phyloP scores from a whole-genome alignment of 805 yeast species.

The Candida boidinii region DNA sequence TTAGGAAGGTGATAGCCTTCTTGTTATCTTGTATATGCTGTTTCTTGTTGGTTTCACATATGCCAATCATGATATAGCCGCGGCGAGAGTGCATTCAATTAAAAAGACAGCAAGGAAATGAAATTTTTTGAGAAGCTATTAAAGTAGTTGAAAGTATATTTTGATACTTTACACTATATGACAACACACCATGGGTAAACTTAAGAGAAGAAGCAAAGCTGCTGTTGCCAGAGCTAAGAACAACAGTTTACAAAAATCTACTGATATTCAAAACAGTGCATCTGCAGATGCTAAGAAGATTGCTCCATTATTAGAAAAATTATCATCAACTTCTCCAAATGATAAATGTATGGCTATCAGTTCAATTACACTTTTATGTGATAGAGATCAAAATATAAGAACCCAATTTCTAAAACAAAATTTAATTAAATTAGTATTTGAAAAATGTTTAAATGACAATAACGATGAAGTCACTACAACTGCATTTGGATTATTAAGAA shows the following conservation, averaged over 20 bases:
- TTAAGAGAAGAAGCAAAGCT: conserved; percentile 56
- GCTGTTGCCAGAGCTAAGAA: conserved; percentile 22
- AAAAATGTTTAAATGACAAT: conserved; percentile 55
- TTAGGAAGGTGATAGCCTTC: too few relatives aligned
- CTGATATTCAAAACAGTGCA: conserved; percentile 23
- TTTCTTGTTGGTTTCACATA: too few relatives aligned
- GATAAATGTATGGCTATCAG: conserved; percentile 74
- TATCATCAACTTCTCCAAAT: conserved; percentile 53
- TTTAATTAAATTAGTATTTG: conserved; percentile 54
- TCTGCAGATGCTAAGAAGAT: conserved; percentile 37
- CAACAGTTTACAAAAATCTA: conserved; percentile 6
- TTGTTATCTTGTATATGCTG: too few relatives aligned
- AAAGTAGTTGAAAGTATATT: too few relatives aligned
- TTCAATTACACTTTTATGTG: conserved; percentile 63
- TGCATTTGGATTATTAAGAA: conserved; percentile 73
- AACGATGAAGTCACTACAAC: conserved; percentile 74
- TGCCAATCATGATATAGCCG: too few relatives aligned
- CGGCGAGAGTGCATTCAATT: too few relatives aligned
- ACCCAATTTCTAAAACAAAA: conserved; percentile 60
- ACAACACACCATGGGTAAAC: conserved; percentile 85
- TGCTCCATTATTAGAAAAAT: conserved; percentile 57
- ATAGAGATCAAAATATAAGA: conserved; percentile 53
- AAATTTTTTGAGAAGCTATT: too few relatives aligned
- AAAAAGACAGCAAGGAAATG: too few relatives aligned
- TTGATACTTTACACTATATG: too few relatives aligned